phyloP scores from a whole-genome alignment of 805 yeast species.

The Komagataella pseudopastoris region DNA sequence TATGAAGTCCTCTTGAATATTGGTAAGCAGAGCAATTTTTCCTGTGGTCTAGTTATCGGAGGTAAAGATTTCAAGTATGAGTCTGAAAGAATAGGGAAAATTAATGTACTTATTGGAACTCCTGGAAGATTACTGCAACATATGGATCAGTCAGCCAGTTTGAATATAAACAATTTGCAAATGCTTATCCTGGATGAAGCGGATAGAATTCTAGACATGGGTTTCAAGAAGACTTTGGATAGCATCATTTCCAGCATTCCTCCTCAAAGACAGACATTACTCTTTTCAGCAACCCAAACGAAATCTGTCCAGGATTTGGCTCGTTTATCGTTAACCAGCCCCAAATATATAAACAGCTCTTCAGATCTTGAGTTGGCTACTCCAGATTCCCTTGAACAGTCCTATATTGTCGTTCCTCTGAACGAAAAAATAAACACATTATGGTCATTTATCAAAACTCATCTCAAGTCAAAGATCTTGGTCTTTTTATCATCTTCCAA shows the following conservation, averaged over 20 bases:
- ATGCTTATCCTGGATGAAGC: constrained; percentile 83
- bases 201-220: constrained; percentile 88
- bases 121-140: constrained; percentile 89
- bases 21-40: constrained; percentile 60
- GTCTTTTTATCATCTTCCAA: constrained; percentile 82
- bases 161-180: constrained; percentile 64
- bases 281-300: constrained; percentile 85
- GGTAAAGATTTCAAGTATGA: constrained; percentile 83
- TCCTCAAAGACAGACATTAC: constrained; percentile 65
- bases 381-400: constrained; percentile 79
- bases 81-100: constrained; percentile 61
- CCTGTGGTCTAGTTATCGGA: constrained; percentile 88
- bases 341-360: constrained; percentile 40
- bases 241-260: constrained; percentile 70
- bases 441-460: constrained; percentile 79
- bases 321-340: constrained; percentile 54
- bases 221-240: constrained; percentile 74
- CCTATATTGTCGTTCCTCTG: constrained; percentile 56
- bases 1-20: constrained; percentile 78
- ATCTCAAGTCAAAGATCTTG: constrained; percentile 63
- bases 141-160: constrained; percentile 76
- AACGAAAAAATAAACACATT: constrained; percentile 76
- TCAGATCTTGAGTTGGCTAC: constrained; percentile 11
- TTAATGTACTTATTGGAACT: constrained; percentile 80
- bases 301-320: constrained; percentile 76